These are phyloP conservation scores for Magnusiomyces paraingens DNA, from an alignment of 1,139 yeast genomes.

Conservation along the genomic window DNA sequence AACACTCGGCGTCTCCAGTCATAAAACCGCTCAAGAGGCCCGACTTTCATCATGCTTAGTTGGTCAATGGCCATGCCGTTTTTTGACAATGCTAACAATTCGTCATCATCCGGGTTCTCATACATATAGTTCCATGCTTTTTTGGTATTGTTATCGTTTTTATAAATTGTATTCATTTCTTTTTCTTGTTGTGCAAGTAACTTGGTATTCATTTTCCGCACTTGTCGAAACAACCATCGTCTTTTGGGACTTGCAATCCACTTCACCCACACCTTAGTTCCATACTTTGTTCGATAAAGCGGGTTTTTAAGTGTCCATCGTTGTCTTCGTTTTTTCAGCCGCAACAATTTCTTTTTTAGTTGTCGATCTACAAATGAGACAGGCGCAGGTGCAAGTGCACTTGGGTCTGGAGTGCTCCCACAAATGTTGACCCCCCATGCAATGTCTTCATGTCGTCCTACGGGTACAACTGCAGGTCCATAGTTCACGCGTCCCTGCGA, in stretches of 20 bases:
- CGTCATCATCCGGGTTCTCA: neutral
- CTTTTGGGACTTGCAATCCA: neutral
- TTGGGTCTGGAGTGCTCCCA: conserved; percentile 23
- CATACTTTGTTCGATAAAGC: neutral
- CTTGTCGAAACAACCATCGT: neutral
- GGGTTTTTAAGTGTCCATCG: neutral
- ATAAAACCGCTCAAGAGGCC: neutral
- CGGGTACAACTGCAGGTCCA: conserved; percentile 35
- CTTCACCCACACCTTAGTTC: neutral
- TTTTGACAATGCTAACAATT: neutral
- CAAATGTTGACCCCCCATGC: conserved; percentile 53
- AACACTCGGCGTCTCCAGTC: neutral
- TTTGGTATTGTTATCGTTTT: neutral
- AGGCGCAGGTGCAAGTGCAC: neutral
- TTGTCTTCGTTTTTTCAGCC: neutral
- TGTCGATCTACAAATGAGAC: neutral
- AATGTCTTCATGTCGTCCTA: conserved; percentile 38
- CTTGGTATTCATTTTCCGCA: neutral
- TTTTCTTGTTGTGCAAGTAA: neutral
- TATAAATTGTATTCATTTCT: neutral
- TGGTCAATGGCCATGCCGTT: neutral
- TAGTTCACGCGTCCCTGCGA: conserved; percentile 46
- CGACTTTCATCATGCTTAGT: neutral
- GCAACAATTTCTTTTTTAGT: neutral
- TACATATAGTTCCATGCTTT: neutral